These are phyloP conservation scores for Theobroma grandiflorum DNA, from an alignment of 441 rosid species.

Conservation along the genomic window DNA sequence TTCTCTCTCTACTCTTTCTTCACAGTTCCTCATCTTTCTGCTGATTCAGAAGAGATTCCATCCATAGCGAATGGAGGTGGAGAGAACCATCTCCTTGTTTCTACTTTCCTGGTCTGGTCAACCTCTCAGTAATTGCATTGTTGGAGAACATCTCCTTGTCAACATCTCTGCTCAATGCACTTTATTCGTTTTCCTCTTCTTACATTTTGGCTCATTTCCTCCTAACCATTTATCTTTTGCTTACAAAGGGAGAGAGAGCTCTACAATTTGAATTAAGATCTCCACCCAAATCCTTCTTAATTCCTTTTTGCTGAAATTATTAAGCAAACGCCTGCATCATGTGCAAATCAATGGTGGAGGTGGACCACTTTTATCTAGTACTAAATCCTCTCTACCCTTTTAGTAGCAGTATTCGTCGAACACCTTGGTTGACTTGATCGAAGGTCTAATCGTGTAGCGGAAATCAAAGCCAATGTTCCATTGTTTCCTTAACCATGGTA, in stretches of 20 bases:
- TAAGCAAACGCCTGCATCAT: neutral
- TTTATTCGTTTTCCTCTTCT: too few relatives aligned
- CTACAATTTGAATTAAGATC: neutral
- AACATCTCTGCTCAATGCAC: too few relatives aligned
- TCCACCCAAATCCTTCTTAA: neutral
- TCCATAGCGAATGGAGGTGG: too few relatives aligned
- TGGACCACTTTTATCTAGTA: too few relatives aligned
- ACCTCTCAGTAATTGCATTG: too few relatives aligned
- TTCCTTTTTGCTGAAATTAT: neutral
- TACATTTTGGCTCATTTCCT: too few relatives aligned
- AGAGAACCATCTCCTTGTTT: too few relatives aligned
- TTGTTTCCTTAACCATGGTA: neutral
- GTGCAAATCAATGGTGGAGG: neutral
- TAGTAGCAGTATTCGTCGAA: neutral
- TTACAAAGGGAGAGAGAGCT: too few relatives aligned
- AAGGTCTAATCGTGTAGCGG: neutral
- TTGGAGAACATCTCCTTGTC: too few relatives aligned
- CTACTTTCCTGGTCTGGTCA: too few relatives aligned
- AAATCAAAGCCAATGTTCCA: neutral
- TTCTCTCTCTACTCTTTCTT: neutral
- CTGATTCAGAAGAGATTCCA: neutral
- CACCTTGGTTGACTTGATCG: neutral
- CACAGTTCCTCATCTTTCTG: neutral
- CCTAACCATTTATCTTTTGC: too few relatives aligned
- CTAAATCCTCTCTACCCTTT: neutral